Evolutionary conservation across 2,329 filamentous ascomycete genomes (phyloP).

Genomic region (Magnaporthiopsis poae): DNA sequence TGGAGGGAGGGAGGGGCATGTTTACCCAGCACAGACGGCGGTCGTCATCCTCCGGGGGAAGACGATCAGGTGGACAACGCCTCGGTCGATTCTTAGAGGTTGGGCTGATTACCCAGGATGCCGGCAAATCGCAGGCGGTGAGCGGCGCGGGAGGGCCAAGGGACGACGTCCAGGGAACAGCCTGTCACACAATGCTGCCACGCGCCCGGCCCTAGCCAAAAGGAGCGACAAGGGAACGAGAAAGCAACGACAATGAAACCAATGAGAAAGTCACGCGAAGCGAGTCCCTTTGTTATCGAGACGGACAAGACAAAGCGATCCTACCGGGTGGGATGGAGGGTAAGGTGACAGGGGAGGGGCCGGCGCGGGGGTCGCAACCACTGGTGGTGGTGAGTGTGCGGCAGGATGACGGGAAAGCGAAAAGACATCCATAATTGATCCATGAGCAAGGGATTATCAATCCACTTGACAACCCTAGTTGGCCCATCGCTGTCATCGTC

Average conservation of each 20-base stretch:
- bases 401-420: no score
- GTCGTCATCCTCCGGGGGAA: not conserved
- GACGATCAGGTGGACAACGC: not conserved
- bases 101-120: not conserved
- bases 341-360: not conserved
- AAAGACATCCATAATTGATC: no score
- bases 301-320: not conserved
- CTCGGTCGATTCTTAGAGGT: not conserved
- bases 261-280: not conserved
- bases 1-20: not conserved
- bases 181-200: not conserved
- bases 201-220: not conserved
- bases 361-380: not conserved
- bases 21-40: not conserved
- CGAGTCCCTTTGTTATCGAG: no score
- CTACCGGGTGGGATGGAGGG: not conserved
- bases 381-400: not conserved
- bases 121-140: not conserved
- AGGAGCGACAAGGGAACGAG: not conserved
- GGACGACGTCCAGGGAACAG: not conserved
- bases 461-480: not conserved
- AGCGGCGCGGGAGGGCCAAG: constrained; percentile 1
- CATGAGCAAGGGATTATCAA: not conserved
- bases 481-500: not conserved
- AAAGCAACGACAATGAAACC: not conserved